Percentiles rank a stretch among this genome's conserved stretches.
These are phyloP conservation scores for Sporothrix dimorphospora DNA, from an alignment of 2,329 filamentous ascomycete genomes.

Conservation along the genomic window DNA sequence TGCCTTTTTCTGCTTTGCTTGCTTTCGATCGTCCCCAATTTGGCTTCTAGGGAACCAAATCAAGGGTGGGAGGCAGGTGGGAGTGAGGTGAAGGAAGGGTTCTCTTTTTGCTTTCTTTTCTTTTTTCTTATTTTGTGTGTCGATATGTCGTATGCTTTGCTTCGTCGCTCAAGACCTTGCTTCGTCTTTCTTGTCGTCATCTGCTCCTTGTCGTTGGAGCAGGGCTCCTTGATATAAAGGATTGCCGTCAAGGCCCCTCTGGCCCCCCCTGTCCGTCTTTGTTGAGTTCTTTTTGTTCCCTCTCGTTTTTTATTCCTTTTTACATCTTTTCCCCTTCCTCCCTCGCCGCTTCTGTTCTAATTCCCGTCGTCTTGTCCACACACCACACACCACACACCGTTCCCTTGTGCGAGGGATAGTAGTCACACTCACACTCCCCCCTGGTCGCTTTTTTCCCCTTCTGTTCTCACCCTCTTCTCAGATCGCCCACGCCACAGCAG, in stretches of 20 bases:
- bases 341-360: conserved; percentile 8
- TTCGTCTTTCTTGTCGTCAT: background rate
- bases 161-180: background rate
- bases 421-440: conserved; percentile 3
- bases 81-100: background rate
- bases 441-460: conserved; percentile 6
- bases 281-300: background rate
- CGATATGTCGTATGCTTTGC: background rate
- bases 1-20: background rate
- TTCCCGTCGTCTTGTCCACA: background rate
- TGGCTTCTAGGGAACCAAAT: background rate
- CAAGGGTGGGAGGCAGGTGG: background rate
- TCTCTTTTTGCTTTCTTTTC: background rate
- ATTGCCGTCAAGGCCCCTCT: conserved; percentile 20
- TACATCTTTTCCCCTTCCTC: background rate
- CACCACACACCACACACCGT: conserved; percentile 10
- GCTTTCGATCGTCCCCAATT: background rate
- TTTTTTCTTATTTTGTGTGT: background rate
- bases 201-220: background rate
- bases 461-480: background rate
- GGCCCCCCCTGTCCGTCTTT: conserved; percentile 10
- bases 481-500: background rate
- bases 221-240: conserved; percentile 29
- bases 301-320: background rate
- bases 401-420: conserved; percentile 6